Evolutionary conservation across 768 basidiomycete species (phyloP), one percentile per base, ranked within the genome.

Genomic region (Trametes gibbosa): DNA sequence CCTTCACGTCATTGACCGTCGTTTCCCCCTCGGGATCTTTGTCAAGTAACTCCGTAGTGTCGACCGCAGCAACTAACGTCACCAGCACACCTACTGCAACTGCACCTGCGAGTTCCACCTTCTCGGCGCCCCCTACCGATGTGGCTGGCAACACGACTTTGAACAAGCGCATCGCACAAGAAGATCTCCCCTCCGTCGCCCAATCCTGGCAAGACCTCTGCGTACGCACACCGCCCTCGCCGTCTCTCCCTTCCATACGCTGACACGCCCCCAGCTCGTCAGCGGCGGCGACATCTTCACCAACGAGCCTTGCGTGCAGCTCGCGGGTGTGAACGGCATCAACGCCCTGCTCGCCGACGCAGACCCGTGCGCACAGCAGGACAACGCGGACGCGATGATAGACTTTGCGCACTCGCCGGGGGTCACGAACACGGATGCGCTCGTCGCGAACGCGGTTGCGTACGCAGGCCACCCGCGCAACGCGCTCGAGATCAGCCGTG

Each of bases 311-410:
- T 81, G 80, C 66, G 75, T 77, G 58, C 65, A 72, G 21, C 72
- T 77, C 27, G 79, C 74, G 5, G 77, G 78, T 16, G 50, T 75
- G 39, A 65, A 61, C 42, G 78, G 76, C 24, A 75, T 75, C 68
- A 74, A 74, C 63, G 78, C 79, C 16, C 74, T 82, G 27, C 74
- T 77, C 39, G 78, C 76, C 29, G 72, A 74, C 24, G 76, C 78
- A 0, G 76, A 76, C 66, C 72, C 76, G 1, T 83, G 81, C 65
- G 79, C 72, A 10, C 81, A 82, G 58, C 81, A 81, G 66, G 72
- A 76, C 59, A 72, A 74, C 56, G 78, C 80, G 3, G 81, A 82
- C 66, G 69, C 67, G 16, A 83, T 83, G 80, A 76, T 81, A 63
- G 74, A 74, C 51, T 82, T 79, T 53, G 79, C 80, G 48, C 81